A percentile compares a stretch with the other conserved stretches of the same genome.
Conservation (phyloP, 345 rosid genomes). For the Odontarrhena argentea region DNA sequence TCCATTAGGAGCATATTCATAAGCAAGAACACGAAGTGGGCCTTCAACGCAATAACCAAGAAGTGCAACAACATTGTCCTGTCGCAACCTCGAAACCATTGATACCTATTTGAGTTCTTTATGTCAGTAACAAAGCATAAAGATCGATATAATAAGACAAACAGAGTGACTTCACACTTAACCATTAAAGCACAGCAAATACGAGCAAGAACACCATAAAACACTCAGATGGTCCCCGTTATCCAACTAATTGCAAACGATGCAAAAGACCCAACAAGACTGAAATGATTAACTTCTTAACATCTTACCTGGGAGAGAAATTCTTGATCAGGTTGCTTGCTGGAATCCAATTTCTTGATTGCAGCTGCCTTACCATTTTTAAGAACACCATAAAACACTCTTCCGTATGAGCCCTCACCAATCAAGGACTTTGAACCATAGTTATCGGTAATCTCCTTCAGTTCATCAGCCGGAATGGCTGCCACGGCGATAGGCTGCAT, state of each 20-base stretch:
- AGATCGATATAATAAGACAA: not conserved
- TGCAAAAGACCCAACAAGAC: not conserved
- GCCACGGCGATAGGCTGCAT: constrained; percentile 64
- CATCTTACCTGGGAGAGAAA: constrained; percentile 74
- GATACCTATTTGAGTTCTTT: constrained; percentile 55
- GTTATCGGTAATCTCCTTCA: constrained; percentile 69
- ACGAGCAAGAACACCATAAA: not conserved
- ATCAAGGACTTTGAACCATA: constrained; percentile 69
- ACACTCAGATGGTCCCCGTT: not conserved
- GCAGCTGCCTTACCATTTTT: constrained; percentile 69
- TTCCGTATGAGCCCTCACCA: constrained; percentile 94
- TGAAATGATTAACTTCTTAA: not conserved
- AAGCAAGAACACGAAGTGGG: constrained; percentile 76
- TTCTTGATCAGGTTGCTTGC: constrained; percentile 89
- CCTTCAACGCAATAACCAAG: constrained; percentile 87
- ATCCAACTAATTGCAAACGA: not conserved
- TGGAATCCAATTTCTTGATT: constrained; percentile 85
- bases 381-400: constrained; percentile 79
- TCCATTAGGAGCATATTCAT: constrained; percentile 89
- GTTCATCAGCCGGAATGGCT: constrained; percentile 55
- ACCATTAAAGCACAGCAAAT: not conserved
- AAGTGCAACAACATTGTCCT: constrained; percentile 79
- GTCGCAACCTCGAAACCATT: constrained; percentile 87
- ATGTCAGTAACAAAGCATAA: constrained; percentile 5
- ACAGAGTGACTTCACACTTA: not conserved